Base-by-base conservation (phyloP, 1,284 basidiomycete genomes). In the Caloboletus firmus region DNA sequence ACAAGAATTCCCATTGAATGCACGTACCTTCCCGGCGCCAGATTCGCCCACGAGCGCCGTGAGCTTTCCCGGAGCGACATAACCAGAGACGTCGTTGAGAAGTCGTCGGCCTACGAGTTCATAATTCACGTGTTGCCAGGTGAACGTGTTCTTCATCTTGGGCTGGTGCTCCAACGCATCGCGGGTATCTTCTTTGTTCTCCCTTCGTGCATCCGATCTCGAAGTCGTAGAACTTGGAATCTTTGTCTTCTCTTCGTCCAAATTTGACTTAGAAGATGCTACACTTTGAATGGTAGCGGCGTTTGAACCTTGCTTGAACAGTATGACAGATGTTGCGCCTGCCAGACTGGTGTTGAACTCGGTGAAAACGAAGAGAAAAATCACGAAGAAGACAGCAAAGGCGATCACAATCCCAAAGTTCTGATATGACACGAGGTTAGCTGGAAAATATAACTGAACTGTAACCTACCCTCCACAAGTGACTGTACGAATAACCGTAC, bases 31-130 rank as follows among this genome's bases (percentile, higher is more conserved):
- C 28, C 86, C 87, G 2, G 87, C 85, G 40, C 93, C 94, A 15
- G 88, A 90, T 53, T 89, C 88, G 26, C 92, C 85, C 76, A 93
- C 93, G 44, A 89, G 74, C 28, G 82, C 87, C 0, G 85, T 89
- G 52, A 95, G 74, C 62, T 86, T 91, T 7, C 90, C 89, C 0
- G 91, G 91, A 20, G 82, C 83, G 39, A 93, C 92, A 70, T 83
- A 95, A 0, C 94, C 94, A 51, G 85, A 88, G 8, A 96, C 82
- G 59, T 92, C 80, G 63, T 93, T 81, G 54, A 95, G 74, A 8
- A 95, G 78, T 45, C 77, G 75, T 28, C 87, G 73, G 0, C 73
- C 74, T 30, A 77, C 76, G 26, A 93, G 83, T 35, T 79, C 75
- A 63, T 91, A 91, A 35, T 74, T 68, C 41, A 89, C 59, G 58